Evolutionary conservation across 2,329 filamentous ascomycete genomes (phyloP).

Genomic region (Arachnomyces sp.): DNA sequence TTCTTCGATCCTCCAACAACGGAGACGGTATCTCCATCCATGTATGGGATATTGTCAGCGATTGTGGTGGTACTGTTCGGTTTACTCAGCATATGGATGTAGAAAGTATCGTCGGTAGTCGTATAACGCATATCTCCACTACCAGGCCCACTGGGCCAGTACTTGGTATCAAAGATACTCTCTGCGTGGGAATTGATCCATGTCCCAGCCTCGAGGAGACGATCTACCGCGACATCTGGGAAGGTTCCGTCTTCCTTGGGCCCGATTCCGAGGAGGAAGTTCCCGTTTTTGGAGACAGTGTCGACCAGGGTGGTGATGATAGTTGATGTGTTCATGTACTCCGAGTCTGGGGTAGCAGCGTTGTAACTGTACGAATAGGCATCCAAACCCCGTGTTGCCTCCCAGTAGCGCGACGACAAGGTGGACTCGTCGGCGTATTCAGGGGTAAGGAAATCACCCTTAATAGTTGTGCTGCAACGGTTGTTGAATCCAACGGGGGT

Average conservation of each 20-base stretch:
- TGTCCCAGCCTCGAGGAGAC: constrained; percentile 6
- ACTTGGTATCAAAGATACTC: constrained; percentile 7
- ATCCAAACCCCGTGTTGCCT: constrained; percentile 15
- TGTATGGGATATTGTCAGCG: too few relatives aligned
- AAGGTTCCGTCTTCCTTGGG: constrained; percentile 23
- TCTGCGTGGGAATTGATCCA: constrained; percentile 9
- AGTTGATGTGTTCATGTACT: constrained; percentile 16
- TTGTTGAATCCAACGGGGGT: too few relatives aligned
- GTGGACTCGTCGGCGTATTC: constrained; percentile 13
- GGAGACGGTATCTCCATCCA: too few relatives aligned
- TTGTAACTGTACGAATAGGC: constrained; percentile 16
- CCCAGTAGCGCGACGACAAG: constrained; percentile 13
- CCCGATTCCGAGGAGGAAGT: constrained; percentile 22
- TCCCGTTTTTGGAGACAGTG: constrained; percentile 24
- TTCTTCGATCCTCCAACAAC: too few relatives aligned
- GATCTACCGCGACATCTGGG: constrained; percentile 2
- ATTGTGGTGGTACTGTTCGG: too few relatives aligned
- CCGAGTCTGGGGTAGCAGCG: constrained; percentile 10
- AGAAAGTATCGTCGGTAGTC: too few relatives aligned
- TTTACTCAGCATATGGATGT: too few relatives aligned
- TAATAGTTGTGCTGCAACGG: too few relatives aligned
- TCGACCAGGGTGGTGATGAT: constrained; percentile 21
- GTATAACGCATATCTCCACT: too few relatives aligned
- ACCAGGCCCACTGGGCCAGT: background rate
- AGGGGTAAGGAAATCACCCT: constrained; percentile 6